Evolutionary conservation across 2,329 filamentous ascomycete genomes (phyloP), one percentile per base, ranked within the genome.

Genomic region (Tympanopsis confertula): DNA sequence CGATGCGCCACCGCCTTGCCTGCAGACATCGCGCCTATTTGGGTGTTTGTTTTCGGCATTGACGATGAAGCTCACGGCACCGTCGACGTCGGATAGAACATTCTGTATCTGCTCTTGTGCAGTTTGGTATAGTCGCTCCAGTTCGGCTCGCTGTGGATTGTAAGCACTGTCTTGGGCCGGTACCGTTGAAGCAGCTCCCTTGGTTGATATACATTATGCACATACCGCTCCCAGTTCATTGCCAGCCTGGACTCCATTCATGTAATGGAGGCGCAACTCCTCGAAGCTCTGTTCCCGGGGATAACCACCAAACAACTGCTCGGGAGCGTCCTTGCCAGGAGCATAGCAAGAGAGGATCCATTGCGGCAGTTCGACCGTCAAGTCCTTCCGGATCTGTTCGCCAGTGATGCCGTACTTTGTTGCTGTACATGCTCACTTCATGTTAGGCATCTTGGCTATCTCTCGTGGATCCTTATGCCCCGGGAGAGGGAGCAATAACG

Each of bases 101-200:
- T 7, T 17, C 15, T 33, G 10, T 15, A 33, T 33, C 30, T 33
- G 30, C 10, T 18, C 17, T 17, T 12, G 64, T 3, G 82, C 75
- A 43, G 77, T 74, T 20, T 70, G 63, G 48, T 78, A 78, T 5
- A 88, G 61, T 13, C 62, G 62, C 38, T 72, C 65, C 38, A 80
- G 71, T 50, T 81, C 67, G 51, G 67, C 65, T 47, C 78, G 58
- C 77, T 83, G 41, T 5, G 14, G 20, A 4, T 19, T 13, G 41
- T 51, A 37, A 52, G 49, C 33, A 18, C 20, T n/a, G 19, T 37
- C 35, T 5, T 32, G 35, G 12, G 28, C 5, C 14, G 19, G 13
- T 13, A 13, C 19, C 4, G 22, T 19, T n/a, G n/a, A 18, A 43
- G 24, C 20, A 50, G 15, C 37, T 20, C n/a, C 5, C 4, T 19